Evolutionary conservation across 306 rosid species (phyloP), one percentile per base, ranked within the genome.

Genomic region (Echinosophora koreensis): DNA sequence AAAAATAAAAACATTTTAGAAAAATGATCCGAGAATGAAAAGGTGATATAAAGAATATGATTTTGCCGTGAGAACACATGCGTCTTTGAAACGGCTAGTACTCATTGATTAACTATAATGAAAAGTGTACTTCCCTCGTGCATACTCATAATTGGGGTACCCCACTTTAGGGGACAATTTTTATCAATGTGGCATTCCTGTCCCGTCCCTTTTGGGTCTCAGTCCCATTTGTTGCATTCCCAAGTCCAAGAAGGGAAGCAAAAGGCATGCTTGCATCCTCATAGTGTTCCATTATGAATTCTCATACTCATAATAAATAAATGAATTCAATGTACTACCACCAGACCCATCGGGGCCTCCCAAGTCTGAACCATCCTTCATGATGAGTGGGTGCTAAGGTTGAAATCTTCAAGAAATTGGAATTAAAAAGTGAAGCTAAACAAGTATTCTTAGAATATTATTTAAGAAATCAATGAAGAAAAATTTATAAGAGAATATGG

Each of bases 121-220:
- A 57, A 70, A 82, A 82, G 84, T 75, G 88, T 85, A 79, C 88
- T 85, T 85, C 17, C 1, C 74, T 70, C 82, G 84, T 65, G 79
- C 83, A 62, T 52, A 55, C 83, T 85, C 77, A 85, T 88, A 50
- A 88, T 85, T 83, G 89, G 91, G 81, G 84, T 71, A 66, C 81
- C 81, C 83, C 71, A 72, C 88, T 88, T 87, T 87, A 80, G 78
- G 85, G 84, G 86, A 87, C 90, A 87, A 57, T 37, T 38, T 66
- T 84, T 49, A 76, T 77, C 74, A 80, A 51, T 59, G 14, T 77
- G 91, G 65, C 77, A 83, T 69, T 84, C 82, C 37, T 84, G 86
- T 86, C 82, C 67, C 56, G 66, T 22, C 80, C 80, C 87, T 80
- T 71, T 84, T 56, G 39, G 78, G 73, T 71, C 84, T 13, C 69